Evolutionary conservation across 495 filamentous ascomycete species (phyloP).

Genomic region (Aspergillus nidulans): DNA sequence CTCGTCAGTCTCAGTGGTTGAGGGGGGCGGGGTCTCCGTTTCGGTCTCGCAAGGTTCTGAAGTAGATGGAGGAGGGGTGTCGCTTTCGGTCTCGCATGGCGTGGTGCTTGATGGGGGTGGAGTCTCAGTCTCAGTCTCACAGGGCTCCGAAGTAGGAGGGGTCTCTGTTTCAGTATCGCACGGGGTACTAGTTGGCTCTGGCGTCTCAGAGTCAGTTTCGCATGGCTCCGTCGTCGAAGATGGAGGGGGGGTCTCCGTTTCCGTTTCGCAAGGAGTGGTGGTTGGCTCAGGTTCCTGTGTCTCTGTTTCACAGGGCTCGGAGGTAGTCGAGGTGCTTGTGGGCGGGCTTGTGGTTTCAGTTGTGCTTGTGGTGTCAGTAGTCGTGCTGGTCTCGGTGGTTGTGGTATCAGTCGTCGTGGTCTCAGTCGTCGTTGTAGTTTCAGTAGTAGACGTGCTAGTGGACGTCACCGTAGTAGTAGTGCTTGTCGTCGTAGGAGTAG

Average conservation of each 20-base stretch:
- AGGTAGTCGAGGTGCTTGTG: not conserved
- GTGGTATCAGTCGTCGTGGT: slow-evolving; percentile 8
- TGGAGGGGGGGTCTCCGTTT: not conserved
- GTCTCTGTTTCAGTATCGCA: slow-evolving; percentile 1
- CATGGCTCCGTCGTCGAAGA: not conserved
- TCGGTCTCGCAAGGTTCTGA: not conserved
- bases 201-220: not conserved
- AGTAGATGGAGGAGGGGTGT: not conserved
- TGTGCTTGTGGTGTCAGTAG: not conserved
- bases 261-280: not conserved
- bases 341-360: not conserved
- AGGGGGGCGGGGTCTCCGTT: not conserved
- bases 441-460: slow-evolving; percentile 4
- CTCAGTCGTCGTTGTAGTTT: slow-evolving; percentile 5
- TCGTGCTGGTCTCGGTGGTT: not conserved
- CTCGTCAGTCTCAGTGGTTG: not conserved
- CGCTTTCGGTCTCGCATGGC: not conserved
- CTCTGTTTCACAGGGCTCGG: not conserved
- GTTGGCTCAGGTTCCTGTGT: not conserved
- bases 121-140: not conserved
- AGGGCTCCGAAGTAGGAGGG: not conserved
- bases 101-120: not conserved
- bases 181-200: not conserved
- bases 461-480: slow-evolving; percentile 10
- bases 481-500: slow-evolving; percentile 4